Base-by-base conservation (phyloP, 2,329 filamentous ascomycete genomes). In the Colletotrichum theobromicola region DNA sequence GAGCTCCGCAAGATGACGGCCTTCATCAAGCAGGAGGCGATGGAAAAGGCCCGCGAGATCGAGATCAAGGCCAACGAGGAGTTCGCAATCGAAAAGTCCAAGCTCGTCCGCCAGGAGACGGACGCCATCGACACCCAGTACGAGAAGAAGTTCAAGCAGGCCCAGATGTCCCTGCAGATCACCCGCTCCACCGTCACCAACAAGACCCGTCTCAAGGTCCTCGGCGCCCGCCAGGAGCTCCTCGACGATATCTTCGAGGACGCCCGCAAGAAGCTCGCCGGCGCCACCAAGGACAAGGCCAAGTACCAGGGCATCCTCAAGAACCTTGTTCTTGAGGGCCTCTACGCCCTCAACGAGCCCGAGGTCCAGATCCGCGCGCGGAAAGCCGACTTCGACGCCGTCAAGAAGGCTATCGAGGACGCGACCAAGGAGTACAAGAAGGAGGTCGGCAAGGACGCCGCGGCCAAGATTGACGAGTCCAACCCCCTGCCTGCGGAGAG, bases 1-100 rank as follows among this genome's bases (percentile, higher is more conserved):
- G 97, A 99, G 92, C 94, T 99, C 87, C 96, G 95, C 90, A 99
- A 99, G 92, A 99, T 99, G 97, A 98, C 97, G 75, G 96, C 96
- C 84, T 99, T 99, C 92, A 99, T 99, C 92, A 95, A 95, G 86
- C 97, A 98, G 88, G 97, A 99, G 89, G 97, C 97, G 74, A 91
- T 94, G 82, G 97, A 99, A 85, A 99, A 99, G 88, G 95, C 95
- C 81, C 94, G 94, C 84, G 97, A 99, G 87, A 98, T 99, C 86
- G 92, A 97, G 83, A 94, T 98, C 88, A 98, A 98, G 88, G 97
- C 97, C 85, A 96, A 98, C 88, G 95, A 98, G 86, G 97, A 99
- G 87, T 98, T 98, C 87, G 94, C 95, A 84, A 98, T 98, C 84
- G 97, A 99, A 85, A 99, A 99, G 88, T 97, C 96, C 81, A 98